These are phyloP conservation scores for Kockovaella imperatae DNA, from an alignment of 768 basidiomycete species.

Conservation along the genomic window DNA sequence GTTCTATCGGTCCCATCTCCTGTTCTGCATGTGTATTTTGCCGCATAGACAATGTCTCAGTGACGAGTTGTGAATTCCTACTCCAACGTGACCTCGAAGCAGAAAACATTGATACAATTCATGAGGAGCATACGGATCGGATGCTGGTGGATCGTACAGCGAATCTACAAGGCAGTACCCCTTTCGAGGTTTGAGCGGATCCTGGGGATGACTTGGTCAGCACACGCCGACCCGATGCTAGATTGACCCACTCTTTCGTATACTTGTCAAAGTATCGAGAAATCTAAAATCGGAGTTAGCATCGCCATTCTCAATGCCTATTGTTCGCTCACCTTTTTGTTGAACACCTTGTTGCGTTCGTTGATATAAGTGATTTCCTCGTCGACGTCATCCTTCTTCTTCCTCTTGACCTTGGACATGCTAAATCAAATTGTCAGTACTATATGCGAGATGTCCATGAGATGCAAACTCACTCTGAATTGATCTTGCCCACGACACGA, in stretches of 20 bases:
- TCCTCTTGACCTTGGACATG: conserved; percentile 75
- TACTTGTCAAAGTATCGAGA: conserved; percentile 95
- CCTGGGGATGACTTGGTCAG: conserved; percentile 10
- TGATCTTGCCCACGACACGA: conserved; percentile 80
- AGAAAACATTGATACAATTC: too few relatives aligned
- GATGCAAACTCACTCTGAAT: conserved; percentile 67
- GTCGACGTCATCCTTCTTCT: conserved; percentile 85
- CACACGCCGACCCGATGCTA: conserved; percentile 4
- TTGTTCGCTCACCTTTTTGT: conserved; percentile 58
- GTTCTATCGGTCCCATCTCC: too few relatives aligned
- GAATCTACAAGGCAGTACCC: conserved; percentile 70
- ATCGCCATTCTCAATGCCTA: neutral
- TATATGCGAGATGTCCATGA: neutral
- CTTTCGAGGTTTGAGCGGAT: conserved; percentile 97
- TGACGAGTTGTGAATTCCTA: too few relatives aligned
- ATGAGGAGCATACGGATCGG: too few relatives aligned
- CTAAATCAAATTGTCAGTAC: conserved; percentile 1
- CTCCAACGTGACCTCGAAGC: too few relatives aligned
- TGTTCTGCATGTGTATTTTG: too few relatives aligned
- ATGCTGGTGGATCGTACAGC: too few relatives aligned
- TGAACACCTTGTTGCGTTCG: conserved; percentile 94
- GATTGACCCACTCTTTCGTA: conserved; percentile 57
- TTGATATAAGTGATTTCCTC: conserved; percentile 99
- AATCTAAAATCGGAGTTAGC: conserved; percentile 52
- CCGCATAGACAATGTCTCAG: too few relatives aligned